Percentiles rank a stretch among this genome's conserved stretches.
Evolutionary conservation across 2,329 filamentous ascomycete species (phyloP).

Genomic region (Microdochium nivale): DNA sequence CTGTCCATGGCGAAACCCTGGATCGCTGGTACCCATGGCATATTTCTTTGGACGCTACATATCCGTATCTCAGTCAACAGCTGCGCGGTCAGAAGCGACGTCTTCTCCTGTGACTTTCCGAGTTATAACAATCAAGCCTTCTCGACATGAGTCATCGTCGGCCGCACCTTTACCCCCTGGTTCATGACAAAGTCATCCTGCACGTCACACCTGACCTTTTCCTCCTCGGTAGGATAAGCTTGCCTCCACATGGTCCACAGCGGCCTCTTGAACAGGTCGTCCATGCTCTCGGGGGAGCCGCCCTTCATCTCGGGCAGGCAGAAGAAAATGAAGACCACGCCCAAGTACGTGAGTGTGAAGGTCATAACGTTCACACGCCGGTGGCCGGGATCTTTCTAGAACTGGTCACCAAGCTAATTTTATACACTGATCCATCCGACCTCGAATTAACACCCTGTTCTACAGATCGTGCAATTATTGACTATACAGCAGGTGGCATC

Average conservation of each 20-base stretch:
- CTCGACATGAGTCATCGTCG: too few species aligned
- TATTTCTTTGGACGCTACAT: conserved; percentile 3
- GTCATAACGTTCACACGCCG: too few species aligned
- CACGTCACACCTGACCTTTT: conserved; percentile 22
- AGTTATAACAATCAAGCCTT: not conserved
- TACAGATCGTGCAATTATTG: too few species aligned
- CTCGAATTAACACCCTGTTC: too few species aligned
- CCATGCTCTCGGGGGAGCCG: conserved; percentile 38
- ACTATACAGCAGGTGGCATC: too few species aligned
- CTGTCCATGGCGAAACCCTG: conserved; percentile 36
- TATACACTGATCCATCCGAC: too few species aligned
- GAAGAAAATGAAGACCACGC: conserved; percentile 33
- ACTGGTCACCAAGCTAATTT: too few species aligned
- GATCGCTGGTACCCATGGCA: conserved; percentile 49
- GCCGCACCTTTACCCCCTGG: too few species aligned
- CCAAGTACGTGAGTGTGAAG: conserved; percentile 20
- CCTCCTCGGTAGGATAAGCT: conserved; percentile 26
- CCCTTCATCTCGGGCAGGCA: conserved; percentile 42
- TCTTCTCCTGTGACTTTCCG: not conserved
- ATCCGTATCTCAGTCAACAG: not conserved
- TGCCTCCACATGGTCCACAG: conserved; percentile 31
- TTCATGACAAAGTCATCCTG: conserved; percentile 10
- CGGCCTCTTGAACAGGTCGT: conserved; percentile 31
- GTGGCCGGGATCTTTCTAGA: too few species aligned
- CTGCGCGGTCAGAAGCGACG: not conserved